A percentile compares a stretch with the other conserved stretches of the same genome.
Conservation (phyloP, 2,329 filamentous ascomycete species). For the Fusarium sp. region DNA sequence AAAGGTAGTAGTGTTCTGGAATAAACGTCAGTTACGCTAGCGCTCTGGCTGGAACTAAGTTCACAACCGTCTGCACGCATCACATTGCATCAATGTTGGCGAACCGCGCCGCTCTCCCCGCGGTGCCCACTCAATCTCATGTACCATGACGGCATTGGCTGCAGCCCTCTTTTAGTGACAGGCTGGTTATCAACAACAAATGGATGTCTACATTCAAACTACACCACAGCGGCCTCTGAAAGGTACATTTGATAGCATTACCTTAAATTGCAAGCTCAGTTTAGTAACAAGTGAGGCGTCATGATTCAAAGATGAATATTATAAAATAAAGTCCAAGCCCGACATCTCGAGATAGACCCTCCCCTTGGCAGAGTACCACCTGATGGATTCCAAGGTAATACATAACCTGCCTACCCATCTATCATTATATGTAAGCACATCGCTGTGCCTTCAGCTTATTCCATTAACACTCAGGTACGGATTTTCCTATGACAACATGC, state of each 20-base stretch:
- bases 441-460: not conserved
- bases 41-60: slow-evolving; percentile 8
- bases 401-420: not conserved
- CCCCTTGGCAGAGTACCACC: not conserved
- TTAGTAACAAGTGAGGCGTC: not conserved
- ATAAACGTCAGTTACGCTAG: slow-evolving; percentile 37
- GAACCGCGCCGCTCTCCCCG: slow-evolving; percentile 36
- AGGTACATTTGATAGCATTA: not conserved
- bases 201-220: not conserved
- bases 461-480: not conserved
- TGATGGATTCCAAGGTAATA: not conserved
- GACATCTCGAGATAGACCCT: not conserved
- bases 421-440: slow-evolving; percentile 5
- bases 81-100: slow-evolving; percentile 22
- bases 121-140: slow-evolving; percentile 26
- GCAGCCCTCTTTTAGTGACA: slow-evolving; percentile 20
- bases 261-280: not conserved
- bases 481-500: not conserved
- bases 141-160: slow-evolving; percentile 42
- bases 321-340: not conserved
- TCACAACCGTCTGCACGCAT: slow-evolving; percentile 17
- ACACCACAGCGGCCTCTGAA: not conserved
- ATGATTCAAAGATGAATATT: not conserved
- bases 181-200: slow-evolving; percentile 8
- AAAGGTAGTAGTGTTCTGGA: slow-evolving; percentile 39